Percentiles rank a stretch among this genome's conserved stretches.
These are phyloP conservation scores for Aspergillus proliferans DNA, from an alignment of 2,329 filamentous ascomycete species.

Conservation along the genomic window DNA sequence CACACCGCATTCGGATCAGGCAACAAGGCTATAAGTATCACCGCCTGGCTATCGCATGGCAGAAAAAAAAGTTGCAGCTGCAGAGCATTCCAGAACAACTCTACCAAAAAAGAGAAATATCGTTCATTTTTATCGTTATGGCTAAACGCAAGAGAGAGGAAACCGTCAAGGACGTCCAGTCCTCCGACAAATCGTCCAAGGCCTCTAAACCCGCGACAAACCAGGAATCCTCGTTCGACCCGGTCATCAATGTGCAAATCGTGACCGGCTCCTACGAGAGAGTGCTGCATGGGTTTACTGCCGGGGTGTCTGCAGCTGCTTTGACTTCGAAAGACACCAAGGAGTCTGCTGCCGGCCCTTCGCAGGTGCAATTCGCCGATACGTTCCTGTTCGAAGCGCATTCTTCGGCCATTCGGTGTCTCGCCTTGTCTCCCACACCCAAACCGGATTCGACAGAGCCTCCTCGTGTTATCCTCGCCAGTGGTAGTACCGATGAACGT, in stretches of 20 bases:
- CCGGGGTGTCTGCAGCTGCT: slow-evolving; percentile 50
- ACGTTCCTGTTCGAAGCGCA: slow-evolving; percentile 96
- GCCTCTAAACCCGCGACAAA: slow-evolving; percentile 25
- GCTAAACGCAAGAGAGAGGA: slow-evolving; percentile 42
- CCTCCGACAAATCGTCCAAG: slow-evolving; percentile 24
- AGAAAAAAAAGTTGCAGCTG: slow-evolving; percentile 20
- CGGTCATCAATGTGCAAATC: slow-evolving; percentile 67
- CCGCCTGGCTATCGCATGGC: slow-evolving; percentile 4
- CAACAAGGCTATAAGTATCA: not conserved
- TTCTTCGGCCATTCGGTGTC: slow-evolving; percentile 77
- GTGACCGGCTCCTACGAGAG: slow-evolving; percentile 91
- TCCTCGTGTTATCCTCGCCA: slow-evolving; percentile 85
- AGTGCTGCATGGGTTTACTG: slow-evolving; percentile 82
- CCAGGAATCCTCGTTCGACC: slow-evolving; percentile 13
- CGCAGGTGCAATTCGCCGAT: slow-evolving; percentile 66
- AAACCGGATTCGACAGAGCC: slow-evolving; percentile 47
- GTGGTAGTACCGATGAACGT: slow-evolving; percentile 84
- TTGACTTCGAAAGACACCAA: slow-evolving; percentile 21
- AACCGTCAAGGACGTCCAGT: slow-evolving; percentile 19
- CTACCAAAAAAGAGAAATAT: not conserved
- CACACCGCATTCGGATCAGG: not conserved
- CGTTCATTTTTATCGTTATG: slow-evolving; percentile 20
- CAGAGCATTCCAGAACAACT: not conserved
- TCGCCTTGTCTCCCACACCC: slow-evolving; percentile 76
- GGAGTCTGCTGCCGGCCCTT: slow-evolving; percentile 19